A percentile compares a stretch with the other conserved stretches of the same genome.
Evolutionary conservation across 2,329 filamentous ascomycete genomes (phyloP).

Genomic region (Epichloe sp.): DNA sequence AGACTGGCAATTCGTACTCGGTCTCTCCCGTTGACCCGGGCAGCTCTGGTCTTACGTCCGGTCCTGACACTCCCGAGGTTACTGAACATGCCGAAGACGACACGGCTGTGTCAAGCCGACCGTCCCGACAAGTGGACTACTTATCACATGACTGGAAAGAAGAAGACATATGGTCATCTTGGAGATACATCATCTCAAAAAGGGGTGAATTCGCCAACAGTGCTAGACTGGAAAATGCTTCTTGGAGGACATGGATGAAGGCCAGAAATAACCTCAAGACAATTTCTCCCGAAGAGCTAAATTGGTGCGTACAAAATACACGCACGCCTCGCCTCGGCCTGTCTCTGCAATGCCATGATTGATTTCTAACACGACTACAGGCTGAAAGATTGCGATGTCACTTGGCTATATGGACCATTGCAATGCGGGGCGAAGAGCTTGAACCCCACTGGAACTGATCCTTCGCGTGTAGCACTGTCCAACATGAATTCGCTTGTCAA

Average conservation of each 20-base stretch:
- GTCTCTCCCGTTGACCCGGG: conserved; percentile 43
- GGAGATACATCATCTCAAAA: conserved; percentile 81
- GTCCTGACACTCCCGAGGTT: conserved; percentile 43
- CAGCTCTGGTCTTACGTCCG: conserved; percentile 35
- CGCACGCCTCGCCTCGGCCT: neutral
- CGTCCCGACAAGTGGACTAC: conserved; percentile 87
- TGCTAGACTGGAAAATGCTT: conserved; percentile 81
- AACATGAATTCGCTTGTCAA: conserved; percentile 53
- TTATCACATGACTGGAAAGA: conserved; percentile 87
- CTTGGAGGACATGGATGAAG: conserved; percentile 95
- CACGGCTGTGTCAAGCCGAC: conserved; percentile 57
- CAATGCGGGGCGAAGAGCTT: conserved; percentile 55
- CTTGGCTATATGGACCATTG: conserved; percentile 90
- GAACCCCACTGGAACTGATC: conserved; percentile 30
- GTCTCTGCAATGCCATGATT: neutral
- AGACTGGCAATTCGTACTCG: conserved; percentile 35
- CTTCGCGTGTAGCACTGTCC: conserved; percentile 31
- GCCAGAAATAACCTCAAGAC: conserved; percentile 77
- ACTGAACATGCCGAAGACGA: conserved; percentile 63
- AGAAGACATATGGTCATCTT: conserved; percentile 95
- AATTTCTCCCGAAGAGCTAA: conserved; percentile 78
- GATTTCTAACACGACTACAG: conserved; percentile 34
- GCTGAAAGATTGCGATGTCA: conserved; percentile 95
- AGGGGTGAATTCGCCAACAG: conserved; percentile 68
- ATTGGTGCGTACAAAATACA: conserved; percentile 54